A percentile compares a stretch with the other conserved stretches of the same genome.
These are phyloP conservation scores for Cyathus striatus DNA, from an alignment of 768 basidiomycete species.

Conservation along the genomic window DNA sequence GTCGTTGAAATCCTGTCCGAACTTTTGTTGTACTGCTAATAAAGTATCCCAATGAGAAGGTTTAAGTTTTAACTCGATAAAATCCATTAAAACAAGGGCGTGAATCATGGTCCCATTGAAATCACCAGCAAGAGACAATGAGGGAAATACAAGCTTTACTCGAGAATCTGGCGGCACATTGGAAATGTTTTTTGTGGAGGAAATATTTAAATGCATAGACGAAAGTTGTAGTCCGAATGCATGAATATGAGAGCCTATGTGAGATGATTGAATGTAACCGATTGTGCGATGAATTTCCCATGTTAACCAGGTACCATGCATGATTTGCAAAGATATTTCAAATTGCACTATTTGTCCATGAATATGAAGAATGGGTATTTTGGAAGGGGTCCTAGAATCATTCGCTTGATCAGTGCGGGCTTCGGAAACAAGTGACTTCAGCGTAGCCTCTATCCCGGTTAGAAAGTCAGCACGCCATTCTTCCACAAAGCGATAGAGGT, in stretches of 20 bases:
- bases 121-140: slow-evolving; percentile 56
- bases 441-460: slow-evolving; percentile 64
- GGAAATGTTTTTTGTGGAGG: slow-evolving; percentile 34
- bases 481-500: slow-evolving; percentile 72
- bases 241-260: slow-evolving; percentile 24
- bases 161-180: slow-evolving; percentile 37
- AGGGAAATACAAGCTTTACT: slow-evolving; percentile 63
- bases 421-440: slow-evolving; percentile 63
- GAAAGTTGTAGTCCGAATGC: slow-evolving; percentile 63
- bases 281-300: slow-evolving; percentile 58
- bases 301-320: slow-evolving; percentile 85
- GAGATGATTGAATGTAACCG: slow-evolving; percentile 38
- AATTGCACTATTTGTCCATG: slow-evolving; percentile 47
- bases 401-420: slow-evolving; percentile 37
- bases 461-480: slow-evolving; percentile 82
- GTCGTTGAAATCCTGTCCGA: slow-evolving; percentile 86
- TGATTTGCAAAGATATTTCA: slow-evolving; percentile 69
- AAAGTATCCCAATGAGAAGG: slow-evolving; percentile 82
- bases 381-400: slow-evolving; percentile 24
- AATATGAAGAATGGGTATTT: slow-evolving; percentile 35
- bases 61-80: slow-evolving; percentile 69
- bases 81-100: slow-evolving; percentile 57
- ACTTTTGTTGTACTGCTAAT: slow-evolving; percentile 81
- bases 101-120: slow-evolving; percentile 46
- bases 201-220: slow-evolving; percentile 58